Evolutionary conservation across 345 rosid genomes (phyloP).

Genomic region (Brassica nigra): DNA sequence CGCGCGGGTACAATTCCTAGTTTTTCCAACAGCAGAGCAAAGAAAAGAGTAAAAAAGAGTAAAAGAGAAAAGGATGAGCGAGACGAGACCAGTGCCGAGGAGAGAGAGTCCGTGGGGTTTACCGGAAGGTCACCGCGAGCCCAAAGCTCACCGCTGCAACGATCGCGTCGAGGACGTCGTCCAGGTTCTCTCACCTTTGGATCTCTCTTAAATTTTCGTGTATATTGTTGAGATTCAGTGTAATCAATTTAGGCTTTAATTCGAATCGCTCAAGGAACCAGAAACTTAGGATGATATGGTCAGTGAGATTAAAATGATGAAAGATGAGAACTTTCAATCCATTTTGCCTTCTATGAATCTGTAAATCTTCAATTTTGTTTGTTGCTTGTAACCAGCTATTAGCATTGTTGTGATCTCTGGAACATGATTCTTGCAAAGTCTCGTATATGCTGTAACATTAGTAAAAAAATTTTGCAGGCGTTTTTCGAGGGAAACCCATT

Average conservation of each 20-base stretch:
- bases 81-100: slow-evolving; percentile 89
- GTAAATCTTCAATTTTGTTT: background rate
- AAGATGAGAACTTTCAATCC: background rate
- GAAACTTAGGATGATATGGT: background rate
- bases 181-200: slow-evolving; percentile 47
- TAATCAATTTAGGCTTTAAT: too few relatives aligned
- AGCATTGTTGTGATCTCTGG: background rate
- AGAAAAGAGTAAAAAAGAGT: too few relatives aligned
- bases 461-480: slow-evolving; percentile 50
- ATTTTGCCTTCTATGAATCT: background rate
- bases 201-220: background rate
- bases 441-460: background rate
- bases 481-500: slow-evolving; percentile 97
- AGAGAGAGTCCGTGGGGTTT: slow-evolving; percentile 93
- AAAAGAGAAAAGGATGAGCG: slow-evolving; percentile 44
- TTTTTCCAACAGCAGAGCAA: too few relatives aligned
- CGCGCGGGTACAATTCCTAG: too few relatives aligned
- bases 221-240: background rate
- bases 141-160: slow-evolving; percentile 92
- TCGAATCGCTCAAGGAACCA: slow-evolving; percentile 3
- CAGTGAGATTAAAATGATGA: slow-evolving; percentile 1
- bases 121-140: slow-evolving; percentile 73
- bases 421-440: background rate
- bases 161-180: slow-evolving; percentile 92
- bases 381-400: background rate